These are phyloP conservation scores for Schwanniomyces polymorphus DNA, from an alignment of 805 yeast species.

Conservation along the genomic window DNA sequence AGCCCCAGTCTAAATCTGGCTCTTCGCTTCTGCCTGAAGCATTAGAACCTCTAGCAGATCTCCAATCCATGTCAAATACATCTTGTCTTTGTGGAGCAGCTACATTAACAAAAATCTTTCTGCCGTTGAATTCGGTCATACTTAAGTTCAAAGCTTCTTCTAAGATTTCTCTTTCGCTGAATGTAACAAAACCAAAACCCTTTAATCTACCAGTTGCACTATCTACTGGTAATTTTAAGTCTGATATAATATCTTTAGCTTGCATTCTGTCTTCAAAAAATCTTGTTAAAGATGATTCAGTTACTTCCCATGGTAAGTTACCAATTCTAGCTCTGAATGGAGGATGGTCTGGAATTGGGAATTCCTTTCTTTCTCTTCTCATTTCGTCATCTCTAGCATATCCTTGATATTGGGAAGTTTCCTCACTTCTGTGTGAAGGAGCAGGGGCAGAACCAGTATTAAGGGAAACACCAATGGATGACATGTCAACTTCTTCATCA, in stretches of 20 bases:
- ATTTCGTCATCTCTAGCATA: slow-evolving; percentile 18
- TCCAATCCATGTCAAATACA: slow-evolving; percentile 48
- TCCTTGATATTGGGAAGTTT: slow-evolving; percentile 2
- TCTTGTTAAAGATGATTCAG: slow-evolving; percentile 61
- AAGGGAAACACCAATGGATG: slow-evolving; percentile 56
- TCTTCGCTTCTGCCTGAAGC: slow-evolving; percentile 30
- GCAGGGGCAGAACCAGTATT: slow-evolving; percentile 20
- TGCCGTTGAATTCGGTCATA: slow-evolving; percentile 44
- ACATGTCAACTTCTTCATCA: slow-evolving; percentile 75
- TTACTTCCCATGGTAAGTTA: slow-evolving; percentile 80
- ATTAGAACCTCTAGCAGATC: slow-evolving; percentile 30
- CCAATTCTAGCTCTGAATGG: slow-evolving; percentile 90
- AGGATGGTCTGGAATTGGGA: slow-evolving; percentile 85
- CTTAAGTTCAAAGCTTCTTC: slow-evolving; percentile 53
- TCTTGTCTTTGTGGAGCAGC: slow-evolving; percentile 57
- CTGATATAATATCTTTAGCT: slow-evolving; percentile 51
- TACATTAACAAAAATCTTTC: slow-evolving; percentile 54
- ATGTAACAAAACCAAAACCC: slow-evolving; percentile 57
- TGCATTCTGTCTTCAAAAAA: slow-evolving; percentile 63
- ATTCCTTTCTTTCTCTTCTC: slow-evolving; percentile 61
- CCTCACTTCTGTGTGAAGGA: slow-evolving; percentile 11
- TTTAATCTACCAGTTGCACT: slow-evolving; percentile 58
- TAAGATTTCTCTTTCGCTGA: slow-evolving; percentile 43
- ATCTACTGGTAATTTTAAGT: slow-evolving; percentile 75
- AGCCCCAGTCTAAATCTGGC: slow-evolving; percentile 49